phyloP scores from a whole-genome alignment of 805 yeast genomes.

The Metschnikowia kunwiensis region DNA sequence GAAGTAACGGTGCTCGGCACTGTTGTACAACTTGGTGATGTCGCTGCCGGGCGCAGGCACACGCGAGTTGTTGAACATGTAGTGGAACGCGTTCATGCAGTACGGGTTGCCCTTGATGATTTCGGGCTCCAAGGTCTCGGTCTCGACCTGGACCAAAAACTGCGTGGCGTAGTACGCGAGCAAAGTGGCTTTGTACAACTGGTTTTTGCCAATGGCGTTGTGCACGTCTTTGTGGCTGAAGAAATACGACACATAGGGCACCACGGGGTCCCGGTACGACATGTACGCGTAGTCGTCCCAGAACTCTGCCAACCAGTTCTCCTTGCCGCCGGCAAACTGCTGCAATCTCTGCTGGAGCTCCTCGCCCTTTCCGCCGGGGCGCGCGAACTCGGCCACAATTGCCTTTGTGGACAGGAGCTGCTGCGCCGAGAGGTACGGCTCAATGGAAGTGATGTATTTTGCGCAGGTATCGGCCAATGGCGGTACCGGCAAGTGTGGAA shows the following conservation, averaged over 20 bases:
- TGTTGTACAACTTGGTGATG: slow-evolving; percentile 51
- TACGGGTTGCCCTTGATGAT: slow-evolving; percentile 73
- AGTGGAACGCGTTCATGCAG: slow-evolving; percentile 90
- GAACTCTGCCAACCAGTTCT: slow-evolving; percentile 87
- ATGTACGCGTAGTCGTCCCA: slow-evolving; percentile 95
- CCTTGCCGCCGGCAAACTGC: slow-evolving; percentile 54
- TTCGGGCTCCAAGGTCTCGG: slow-evolving; percentile 78
- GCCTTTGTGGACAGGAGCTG: slow-evolving; percentile 51
- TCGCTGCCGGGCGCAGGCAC: slow-evolving; percentile 70
- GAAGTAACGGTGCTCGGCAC: slow-evolving; percentile 58
- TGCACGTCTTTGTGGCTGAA: slow-evolving; percentile 72
- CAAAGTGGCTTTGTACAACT: slow-evolving; percentile 71
- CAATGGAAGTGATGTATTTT: slow-evolving; percentile 67
- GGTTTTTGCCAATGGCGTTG: slow-evolving; percentile 58
- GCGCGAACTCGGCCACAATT: slow-evolving; percentile 63
- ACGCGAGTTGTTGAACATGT: slow-evolving; percentile 88
- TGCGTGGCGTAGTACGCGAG: slow-evolving; percentile 63
- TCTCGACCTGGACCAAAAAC: slow-evolving; percentile 64
- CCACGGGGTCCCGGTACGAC: slow-evolving; percentile 89
- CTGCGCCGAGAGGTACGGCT: slow-evolving; percentile 57
- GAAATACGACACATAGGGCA: slow-evolving; percentile 90
- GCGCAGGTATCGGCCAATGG: slow-evolving; percentile 64
- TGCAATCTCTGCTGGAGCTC: slow-evolving; percentile 63
- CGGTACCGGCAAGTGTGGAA: slow-evolving; percentile 90
- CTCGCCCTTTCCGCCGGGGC: slow-evolving; percentile 61